phyloP scores from a whole-genome alignment of 2,329 filamentous ascomycete genomes.

The Ascocoryne sarcoides region DNA sequence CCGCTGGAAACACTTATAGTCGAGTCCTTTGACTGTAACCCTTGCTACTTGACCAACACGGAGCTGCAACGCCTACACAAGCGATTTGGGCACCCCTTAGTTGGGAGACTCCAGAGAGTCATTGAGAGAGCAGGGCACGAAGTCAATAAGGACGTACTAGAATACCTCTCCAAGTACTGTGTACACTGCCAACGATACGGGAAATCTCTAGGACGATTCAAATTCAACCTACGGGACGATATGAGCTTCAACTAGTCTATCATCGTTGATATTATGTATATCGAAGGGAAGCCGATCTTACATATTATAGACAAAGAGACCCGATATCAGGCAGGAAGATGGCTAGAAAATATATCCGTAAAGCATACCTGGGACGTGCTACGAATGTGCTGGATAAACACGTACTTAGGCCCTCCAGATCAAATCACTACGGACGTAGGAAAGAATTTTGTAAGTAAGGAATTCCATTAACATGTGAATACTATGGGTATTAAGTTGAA shows the following conservation, averaged over 20 bases:
- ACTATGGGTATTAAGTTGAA: constrained; percentile 1
- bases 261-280: constrained; percentile 4
- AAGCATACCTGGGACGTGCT: constrained; percentile 3
- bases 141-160: not conserved
- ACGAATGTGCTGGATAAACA: constrained; percentile 5
- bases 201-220: not conserved
- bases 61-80: not conserved
- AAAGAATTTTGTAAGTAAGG: constrained; percentile 5
- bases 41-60: not conserved
- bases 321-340: constrained; percentile 5
- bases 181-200: not conserved
- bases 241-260: constrained; percentile 4
- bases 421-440: not conserved
- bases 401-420: constrained; percentile 3
- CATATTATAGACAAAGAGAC: constrained; percentile 5
- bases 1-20: not conserved
- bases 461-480: constrained; percentile 1
- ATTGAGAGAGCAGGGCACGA: not conserved
- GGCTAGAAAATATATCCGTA: not conserved
- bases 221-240: constrained; percentile 2
- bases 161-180: not conserved
- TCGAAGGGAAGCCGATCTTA: constrained; percentile 2
- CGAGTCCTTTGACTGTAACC: not conserved
- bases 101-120: not conserved
- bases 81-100: not conserved